Percentiles rank a stretch among this genome's conserved stretches.
These are phyloP conservation scores for Metschnikowia baotianmanensis DNA, from an alignment of 805 yeast genomes.

Conservation along the genomic window DNA sequence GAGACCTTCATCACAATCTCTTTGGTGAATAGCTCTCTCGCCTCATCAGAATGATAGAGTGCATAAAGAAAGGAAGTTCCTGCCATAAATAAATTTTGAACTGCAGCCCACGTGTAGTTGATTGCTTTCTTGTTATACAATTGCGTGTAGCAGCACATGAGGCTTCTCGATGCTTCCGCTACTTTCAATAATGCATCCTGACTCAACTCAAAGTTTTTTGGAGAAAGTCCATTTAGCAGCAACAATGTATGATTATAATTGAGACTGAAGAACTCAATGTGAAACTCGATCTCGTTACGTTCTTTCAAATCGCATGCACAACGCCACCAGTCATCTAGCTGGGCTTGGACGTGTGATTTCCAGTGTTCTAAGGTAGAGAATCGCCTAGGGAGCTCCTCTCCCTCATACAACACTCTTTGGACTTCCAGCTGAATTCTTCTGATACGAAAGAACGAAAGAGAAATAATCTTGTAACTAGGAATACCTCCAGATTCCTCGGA, in stretches of 20 bases:
- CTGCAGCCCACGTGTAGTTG: constrained; percentile 92
- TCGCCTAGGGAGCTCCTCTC: constrained; percentile 66
- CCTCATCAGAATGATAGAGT: constrained; percentile 64
- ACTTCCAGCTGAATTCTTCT: constrained; percentile 77
- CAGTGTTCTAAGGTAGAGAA: constrained; percentile 56
- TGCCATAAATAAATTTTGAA: constrained; percentile 84
- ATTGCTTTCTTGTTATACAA: constrained; percentile 56
- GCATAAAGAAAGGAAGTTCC: constrained; percentile 82
- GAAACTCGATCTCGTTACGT: constrained; percentile 74
- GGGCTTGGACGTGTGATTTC: constrained; percentile 51
- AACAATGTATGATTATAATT: constrained; percentile 76
- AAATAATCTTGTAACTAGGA: constrained; percentile 67
- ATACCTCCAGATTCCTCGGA: constrained; percentile 27
- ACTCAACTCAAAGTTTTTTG: constrained; percentile 56
- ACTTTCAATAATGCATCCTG: constrained; percentile 54
- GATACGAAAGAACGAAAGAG: constrained; percentile 64
- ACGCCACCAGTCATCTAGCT: constrained; percentile 62
- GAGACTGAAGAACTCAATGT: constrained; percentile 62
- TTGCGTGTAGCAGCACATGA: constrained; percentile 60
- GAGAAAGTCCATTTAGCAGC: constrained; percentile 74
- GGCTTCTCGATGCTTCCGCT: constrained; percentile 61
- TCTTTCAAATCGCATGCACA: constrained; percentile 44
- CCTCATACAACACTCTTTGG: constrained; percentile 68
- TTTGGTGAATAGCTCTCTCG: constrained; percentile 43
- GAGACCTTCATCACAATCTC: constrained; percentile 48